A percentile compares a stretch with the other conserved stretches of the same genome.
phyloP scores from a whole-genome alignment of 495 filamentous ascomycete genomes.

The Copromyces sp. region DNA sequence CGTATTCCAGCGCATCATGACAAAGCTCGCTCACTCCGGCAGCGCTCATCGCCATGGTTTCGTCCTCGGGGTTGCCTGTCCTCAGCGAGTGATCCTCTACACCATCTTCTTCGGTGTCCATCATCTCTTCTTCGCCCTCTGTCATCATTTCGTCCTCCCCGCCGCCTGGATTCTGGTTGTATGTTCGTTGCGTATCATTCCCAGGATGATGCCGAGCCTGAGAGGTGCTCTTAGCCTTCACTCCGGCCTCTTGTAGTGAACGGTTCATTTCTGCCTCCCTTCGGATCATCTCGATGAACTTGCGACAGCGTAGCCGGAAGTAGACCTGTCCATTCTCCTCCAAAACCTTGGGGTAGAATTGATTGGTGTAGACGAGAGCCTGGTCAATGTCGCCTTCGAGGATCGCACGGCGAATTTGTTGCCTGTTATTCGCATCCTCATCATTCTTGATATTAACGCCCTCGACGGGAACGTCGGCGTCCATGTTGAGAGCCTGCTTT shows the following conservation, averaged over 20 bases:
- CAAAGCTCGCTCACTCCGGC: conserved; percentile 45
- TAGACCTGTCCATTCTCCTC: conserved; percentile 78
- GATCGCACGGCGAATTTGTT: conserved; percentile 83
- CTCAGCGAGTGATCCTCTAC: conserved; percentile 44
- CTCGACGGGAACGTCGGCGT: conserved; percentile 40
- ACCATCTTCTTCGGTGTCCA: conserved; percentile 18
- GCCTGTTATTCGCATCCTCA: conserved; percentile 61
- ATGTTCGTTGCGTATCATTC: conserved; percentile 5
- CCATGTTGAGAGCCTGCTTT: conserved; percentile 50
- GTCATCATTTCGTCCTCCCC: conserved; percentile 72
- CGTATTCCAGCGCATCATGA: conserved; percentile 66
- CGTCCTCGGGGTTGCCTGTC: conserved; percentile 26
- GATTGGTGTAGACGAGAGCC: conserved; percentile 69
- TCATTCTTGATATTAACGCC: conserved; percentile 75
- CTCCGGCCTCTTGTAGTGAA: conserved; percentile 26
- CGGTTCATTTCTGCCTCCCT: conserved; percentile 57
- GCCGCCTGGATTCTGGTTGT: conserved; percentile 38
- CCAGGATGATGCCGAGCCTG: conserved; percentile 5
- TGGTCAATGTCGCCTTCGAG: conserved; percentile 89
- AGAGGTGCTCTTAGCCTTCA: background rate
- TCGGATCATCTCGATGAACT: conserved; percentile 94
- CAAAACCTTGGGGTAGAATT: conserved; percentile 72
- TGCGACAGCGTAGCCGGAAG: conserved; percentile 82
- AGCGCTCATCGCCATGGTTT: conserved; percentile 39
- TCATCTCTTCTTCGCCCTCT: conserved; percentile 26